Conservation (phyloP, 306 rosid species). For the Argentina anserina region DNA sequence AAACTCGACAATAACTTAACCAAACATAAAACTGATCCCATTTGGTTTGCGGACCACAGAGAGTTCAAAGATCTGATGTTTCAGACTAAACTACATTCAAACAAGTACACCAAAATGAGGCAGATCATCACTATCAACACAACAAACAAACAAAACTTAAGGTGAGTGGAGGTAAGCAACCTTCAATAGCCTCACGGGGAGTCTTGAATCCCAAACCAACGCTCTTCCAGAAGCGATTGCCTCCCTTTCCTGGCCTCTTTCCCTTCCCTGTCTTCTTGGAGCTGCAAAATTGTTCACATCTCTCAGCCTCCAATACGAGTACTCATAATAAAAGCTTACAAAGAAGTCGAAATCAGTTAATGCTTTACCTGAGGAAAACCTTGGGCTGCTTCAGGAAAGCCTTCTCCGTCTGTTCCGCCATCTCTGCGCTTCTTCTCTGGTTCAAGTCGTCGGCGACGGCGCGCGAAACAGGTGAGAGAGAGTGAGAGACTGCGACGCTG, state of each 20-base stretch:
- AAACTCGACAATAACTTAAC: no score
- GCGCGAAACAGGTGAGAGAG: neutral
- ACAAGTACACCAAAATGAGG: neutral
- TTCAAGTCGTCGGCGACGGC: slow-evolving; percentile 8
- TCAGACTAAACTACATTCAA: neutral
- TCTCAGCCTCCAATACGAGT: neutral
- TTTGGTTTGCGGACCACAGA: no score
- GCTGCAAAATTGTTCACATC: slow-evolving; percentile 23
- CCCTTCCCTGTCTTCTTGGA: slow-evolving; percentile 60
- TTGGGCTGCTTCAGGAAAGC: slow-evolving; percentile 75
- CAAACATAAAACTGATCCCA: no score
- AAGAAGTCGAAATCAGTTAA: neutral
- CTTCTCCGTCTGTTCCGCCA: slow-evolving; percentile 87
- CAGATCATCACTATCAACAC: neutral
- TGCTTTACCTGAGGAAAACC: slow-evolving; percentile 52
- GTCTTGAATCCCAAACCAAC: slow-evolving; percentile 63
- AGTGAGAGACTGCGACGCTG: no score
- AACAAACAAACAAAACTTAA: neutral
- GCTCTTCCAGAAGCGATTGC: slow-evolving; percentile 57
- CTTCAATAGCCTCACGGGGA: slow-evolving; percentile 58
- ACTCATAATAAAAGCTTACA: no score
- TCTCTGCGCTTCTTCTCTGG: slow-evolving; percentile 9
- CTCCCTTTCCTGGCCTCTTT: slow-evolving; percentile 66
- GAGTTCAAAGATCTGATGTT: no score
- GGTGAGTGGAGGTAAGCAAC: slow-evolving; percentile 21